Evolutionary conservation across 805 yeast species (phyloP).

Genomic region (Wickerhamomyces pijperi): DNA sequence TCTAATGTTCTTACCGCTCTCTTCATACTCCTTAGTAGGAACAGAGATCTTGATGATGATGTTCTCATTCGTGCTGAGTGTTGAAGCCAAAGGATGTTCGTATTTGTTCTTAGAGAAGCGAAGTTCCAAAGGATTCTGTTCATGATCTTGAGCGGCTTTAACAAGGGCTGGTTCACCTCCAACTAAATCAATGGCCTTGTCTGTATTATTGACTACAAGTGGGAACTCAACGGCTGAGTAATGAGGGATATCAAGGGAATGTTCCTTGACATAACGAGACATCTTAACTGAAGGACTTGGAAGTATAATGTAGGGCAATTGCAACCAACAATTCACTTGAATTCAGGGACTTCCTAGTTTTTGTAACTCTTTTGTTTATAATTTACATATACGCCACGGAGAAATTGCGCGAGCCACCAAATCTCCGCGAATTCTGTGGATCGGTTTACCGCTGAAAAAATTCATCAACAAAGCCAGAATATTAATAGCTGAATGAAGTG

Average conservation of each 20-base stretch:
- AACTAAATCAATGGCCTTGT: constrained; percentile 54
- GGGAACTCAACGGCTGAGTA: constrained; percentile 75
- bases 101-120: constrained; percentile 25
- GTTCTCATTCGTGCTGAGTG: constrained; percentile 41
- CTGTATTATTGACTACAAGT: constrained; percentile 48
- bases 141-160: constrained; percentile 20
- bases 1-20: constrained; percentile 29
- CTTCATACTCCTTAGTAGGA: constrained; percentile 41
- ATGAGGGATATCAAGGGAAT: constrained; percentile 63
- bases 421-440: background rate
- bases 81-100: constrained; percentile 56
- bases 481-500: background rate
- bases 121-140: constrained; percentile 26
- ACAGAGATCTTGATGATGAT: constrained; percentile 46
- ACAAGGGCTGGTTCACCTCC: constrained; percentile 42
- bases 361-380: no score
- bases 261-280: constrained; percentile 35
- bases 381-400: no score
- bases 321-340: no score
- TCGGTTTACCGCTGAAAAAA: no score
- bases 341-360: no score
- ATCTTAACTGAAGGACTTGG: no score
- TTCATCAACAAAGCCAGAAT: background rate
- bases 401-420: background rate
- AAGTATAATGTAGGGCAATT: no score